These are phyloP conservation scores for Barnettozyma sp. DNA, from an alignment of 805 yeast species.

Conservation along the genomic window DNA sequence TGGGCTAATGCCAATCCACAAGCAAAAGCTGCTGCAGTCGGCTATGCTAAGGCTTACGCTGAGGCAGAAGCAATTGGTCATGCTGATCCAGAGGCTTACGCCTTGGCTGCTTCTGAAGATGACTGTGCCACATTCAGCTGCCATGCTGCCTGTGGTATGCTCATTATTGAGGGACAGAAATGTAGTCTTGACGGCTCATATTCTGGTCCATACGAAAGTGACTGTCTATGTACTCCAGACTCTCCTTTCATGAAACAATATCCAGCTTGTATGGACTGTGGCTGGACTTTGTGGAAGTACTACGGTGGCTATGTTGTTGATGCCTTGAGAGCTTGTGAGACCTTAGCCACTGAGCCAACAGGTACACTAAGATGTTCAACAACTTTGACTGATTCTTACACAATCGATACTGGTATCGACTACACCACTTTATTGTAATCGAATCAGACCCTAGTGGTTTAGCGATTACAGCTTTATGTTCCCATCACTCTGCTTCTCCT, in stretches of 20 bases:
- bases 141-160: constrained; percentile 30
- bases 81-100: constrained; percentile 20
- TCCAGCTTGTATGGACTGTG: constrained; percentile 31
- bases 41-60: constrained; percentile 19
- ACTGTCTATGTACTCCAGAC: constrained; percentile 21
- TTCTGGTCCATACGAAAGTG: constrained; percentile 19
- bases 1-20: constrained; percentile 18
- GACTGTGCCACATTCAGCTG: constrained; percentile 27
- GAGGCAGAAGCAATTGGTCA: constrained; percentile 18
- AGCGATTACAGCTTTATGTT: too few species aligned
- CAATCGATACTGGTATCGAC: not conserved
- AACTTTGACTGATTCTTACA: constrained; percentile 8
- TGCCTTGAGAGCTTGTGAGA: constrained; percentile 26
- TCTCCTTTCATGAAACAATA: constrained; percentile 17
- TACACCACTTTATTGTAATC: not conserved
- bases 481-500: not conserved
- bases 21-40: constrained; percentile 16
- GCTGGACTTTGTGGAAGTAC: constrained; percentile 33
- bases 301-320: constrained; percentile 26
- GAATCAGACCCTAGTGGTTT: not conserved
- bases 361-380: constrained; percentile 20
- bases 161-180: constrained; percentile 28
- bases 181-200: constrained; percentile 25
- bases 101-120: constrained; percentile 19
- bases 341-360: constrained; percentile 25